Conservation (phyloP, 495 filamentous ascomycete genomes). For the Aspergillus indologenus region DNA sequence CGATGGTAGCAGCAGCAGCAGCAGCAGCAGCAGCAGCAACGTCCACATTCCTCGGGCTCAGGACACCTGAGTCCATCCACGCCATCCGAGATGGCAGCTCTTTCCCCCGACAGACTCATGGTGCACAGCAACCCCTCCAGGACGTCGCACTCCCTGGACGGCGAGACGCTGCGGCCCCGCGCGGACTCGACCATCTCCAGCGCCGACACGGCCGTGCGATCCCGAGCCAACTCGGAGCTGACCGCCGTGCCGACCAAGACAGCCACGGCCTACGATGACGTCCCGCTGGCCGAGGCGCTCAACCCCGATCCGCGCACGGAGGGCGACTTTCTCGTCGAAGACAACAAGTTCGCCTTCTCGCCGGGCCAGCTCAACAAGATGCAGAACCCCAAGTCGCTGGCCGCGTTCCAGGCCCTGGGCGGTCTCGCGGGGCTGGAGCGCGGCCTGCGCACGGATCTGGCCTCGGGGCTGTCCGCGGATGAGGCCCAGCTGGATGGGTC, state of each 20-base stretch:
- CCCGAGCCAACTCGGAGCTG: constrained; percentile 42
- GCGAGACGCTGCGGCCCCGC: constrained; percentile 48
- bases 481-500: constrained; percentile 55
- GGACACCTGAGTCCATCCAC: constrained; percentile 18
- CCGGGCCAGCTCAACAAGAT: constrained; percentile 71
- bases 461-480: constrained; percentile 62
- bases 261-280: constrained; percentile 37
- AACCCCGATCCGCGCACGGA: constrained; percentile 64
- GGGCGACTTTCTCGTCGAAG: constrained; percentile 58
- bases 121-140: constrained; percentile 34
- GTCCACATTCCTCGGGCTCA: constrained; percentile 2
- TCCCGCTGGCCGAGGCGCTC: constrained; percentile 53
- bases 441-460: constrained; percentile 63
- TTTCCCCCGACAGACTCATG: constrained; percentile 25
- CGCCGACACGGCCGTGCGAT: constrained; percentile 37
- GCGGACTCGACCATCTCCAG: constrained; percentile 47
- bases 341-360: constrained; percentile 70
- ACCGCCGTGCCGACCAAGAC: constrained; percentile 28
- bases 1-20: no score
- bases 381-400: constrained; percentile 70
- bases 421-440: constrained; percentile 65
- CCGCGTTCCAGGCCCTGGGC: constrained; percentile 66
- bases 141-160: constrained; percentile 44
- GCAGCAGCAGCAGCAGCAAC: no score
- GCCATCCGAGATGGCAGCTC: constrained; percentile 28